phyloP scores from a whole-genome alignment of 2,329 filamentous ascomycete genomes.

The Hirsutella thompsonii region DNA sequence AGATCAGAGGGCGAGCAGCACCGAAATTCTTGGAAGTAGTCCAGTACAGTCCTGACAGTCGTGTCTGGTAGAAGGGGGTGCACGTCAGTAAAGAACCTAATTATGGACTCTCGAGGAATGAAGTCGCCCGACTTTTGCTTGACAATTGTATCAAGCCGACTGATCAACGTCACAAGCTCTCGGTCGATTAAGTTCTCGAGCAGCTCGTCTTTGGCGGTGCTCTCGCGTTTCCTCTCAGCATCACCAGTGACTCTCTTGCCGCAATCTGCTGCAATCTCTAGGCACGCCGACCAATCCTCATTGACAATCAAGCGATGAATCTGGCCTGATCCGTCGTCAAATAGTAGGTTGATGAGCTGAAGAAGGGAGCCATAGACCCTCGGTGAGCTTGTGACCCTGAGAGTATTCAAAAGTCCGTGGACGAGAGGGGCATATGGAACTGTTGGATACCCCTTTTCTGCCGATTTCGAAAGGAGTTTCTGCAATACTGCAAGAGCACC shows the following conservation, averaged over 20 bases:
- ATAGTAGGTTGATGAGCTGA: slow-evolving; percentile 41
- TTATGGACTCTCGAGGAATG: slow-evolving; percentile 51
- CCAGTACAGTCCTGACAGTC: slow-evolving; percentile 49
- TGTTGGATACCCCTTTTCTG: slow-evolving; percentile 45
- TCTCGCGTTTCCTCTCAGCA: slow-evolving; percentile 10
- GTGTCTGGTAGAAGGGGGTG: slow-evolving; percentile 51
- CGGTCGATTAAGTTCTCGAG: slow-evolving; percentile 24
- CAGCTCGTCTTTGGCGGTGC: slow-evolving; percentile 13
- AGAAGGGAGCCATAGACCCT: slow-evolving; percentile 34
- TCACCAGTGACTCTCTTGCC: slow-evolving; percentile 18
- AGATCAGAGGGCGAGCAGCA: slow-evolving; percentile 60
- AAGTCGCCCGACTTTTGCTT: slow-evolving; percentile 36
- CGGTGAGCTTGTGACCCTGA: slow-evolving; percentile 28
- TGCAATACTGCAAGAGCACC: slow-evolving; percentile 50
- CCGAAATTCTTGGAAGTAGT: slow-evolving; percentile 55
- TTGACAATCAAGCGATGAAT: slow-evolving; percentile 46
- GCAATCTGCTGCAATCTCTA: slow-evolving; percentile 47
- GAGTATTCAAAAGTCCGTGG: slow-evolving; percentile 40
- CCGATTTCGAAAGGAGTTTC: slow-evolving; percentile 47
- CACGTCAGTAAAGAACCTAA: slow-evolving; percentile 52
- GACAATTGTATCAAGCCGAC: slow-evolving; percentile 34
- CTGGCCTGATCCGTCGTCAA: slow-evolving; percentile 35
- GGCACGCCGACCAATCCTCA: slow-evolving; percentile 51
- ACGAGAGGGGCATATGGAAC: slow-evolving; percentile 47
- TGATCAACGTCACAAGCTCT: slow-evolving; percentile 32